Percentiles rank a stretch among this genome's conserved stretches.
phyloP scores from a whole-genome alignment of 1,139 yeast genomes.

The Geotrichum klebahnii region DNA sequence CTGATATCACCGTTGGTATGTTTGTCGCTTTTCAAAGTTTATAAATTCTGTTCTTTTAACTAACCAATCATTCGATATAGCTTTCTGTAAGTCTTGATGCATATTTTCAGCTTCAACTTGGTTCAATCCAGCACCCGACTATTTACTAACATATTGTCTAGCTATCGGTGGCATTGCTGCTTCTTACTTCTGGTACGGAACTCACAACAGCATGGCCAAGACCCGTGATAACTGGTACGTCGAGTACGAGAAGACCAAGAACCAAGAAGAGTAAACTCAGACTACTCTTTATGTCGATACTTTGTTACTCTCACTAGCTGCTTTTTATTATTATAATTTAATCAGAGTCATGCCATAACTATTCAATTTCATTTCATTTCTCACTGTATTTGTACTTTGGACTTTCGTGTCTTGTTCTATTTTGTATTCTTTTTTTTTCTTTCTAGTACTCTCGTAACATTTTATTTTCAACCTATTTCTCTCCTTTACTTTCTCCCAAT shows the following conservation, averaged over 20 bases:
- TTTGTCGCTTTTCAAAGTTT: background rate
- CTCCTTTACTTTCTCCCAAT: background rate
- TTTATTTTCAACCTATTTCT: background rate
- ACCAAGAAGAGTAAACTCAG: constrained; percentile 47
- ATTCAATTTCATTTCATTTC: background rate
- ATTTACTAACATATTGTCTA: constrained; percentile 11
- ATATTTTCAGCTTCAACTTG: background rate
- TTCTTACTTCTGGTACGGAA: constrained; percentile 64
- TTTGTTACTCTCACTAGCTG: background rate
- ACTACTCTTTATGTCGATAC: background rate
- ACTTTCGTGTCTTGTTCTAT: background rate
- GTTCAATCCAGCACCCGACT: background rate
- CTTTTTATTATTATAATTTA: background rate
- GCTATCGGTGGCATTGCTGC: constrained; percentile 53
- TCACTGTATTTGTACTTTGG: background rate
- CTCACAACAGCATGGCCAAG: constrained; percentile 68
- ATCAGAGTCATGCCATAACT: background rate
- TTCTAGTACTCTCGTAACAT: background rate
- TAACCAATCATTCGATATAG: no score
- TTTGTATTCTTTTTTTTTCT: background rate
- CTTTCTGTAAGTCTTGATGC: no score
- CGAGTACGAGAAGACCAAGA: constrained; percentile 67
- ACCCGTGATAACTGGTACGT: constrained; percentile 86
- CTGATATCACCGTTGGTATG: constrained; percentile 58
- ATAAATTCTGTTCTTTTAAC: no score